These are phyloP conservation scores for Cryptococcus deneoformans DNA, from an alignment of 1,284 basidiomycete genomes.

Conservation along the genomic window DNA sequence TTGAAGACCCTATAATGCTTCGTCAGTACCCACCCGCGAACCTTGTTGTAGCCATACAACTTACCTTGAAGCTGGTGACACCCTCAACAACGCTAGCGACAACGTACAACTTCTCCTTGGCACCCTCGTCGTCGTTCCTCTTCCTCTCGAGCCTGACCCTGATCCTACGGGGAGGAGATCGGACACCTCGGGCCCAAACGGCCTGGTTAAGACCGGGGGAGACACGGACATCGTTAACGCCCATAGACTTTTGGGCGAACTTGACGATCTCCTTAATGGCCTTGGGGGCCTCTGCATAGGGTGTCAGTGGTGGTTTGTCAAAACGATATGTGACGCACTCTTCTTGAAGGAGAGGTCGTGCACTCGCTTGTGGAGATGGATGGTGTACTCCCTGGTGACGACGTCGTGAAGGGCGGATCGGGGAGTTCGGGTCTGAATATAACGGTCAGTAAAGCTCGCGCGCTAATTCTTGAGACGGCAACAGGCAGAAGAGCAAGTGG, in stretches of 20 bases:
- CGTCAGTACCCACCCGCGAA: background rate
- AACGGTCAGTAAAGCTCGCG: conserved; percentile 1
- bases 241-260: conserved; percentile 91
- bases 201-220: conserved; percentile 94
- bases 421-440: conserved; percentile 71
- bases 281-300: conserved; percentile 63
- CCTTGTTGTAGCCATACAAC: conserved; percentile 23
- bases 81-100: conserved; percentile 80
- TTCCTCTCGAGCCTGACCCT: conserved; percentile 88
- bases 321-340: conserved; percentile 51
- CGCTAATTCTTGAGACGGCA: too few species aligned
- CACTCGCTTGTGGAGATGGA: conserved; percentile 90
- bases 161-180: conserved; percentile 84
- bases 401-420: conserved; percentile 94
- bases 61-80: conserved; percentile 73
- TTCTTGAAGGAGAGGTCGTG: conserved; percentile 92
- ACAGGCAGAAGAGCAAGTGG: background rate
- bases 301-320: background rate
- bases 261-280: conserved; percentile 87
- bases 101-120: conserved; percentile 96
- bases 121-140: conserved; percentile 94
- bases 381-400: conserved; percentile 96
- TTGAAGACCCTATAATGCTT: conserved; percentile 64
- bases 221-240: conserved; percentile 84
- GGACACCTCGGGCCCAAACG: conserved; percentile 80